Percentiles rank a stretch among this genome's conserved stretches.
phyloP scores from a whole-genome alignment of 176 grass and related monocot genomes.

The Urochloa ruziziensis region DNA sequence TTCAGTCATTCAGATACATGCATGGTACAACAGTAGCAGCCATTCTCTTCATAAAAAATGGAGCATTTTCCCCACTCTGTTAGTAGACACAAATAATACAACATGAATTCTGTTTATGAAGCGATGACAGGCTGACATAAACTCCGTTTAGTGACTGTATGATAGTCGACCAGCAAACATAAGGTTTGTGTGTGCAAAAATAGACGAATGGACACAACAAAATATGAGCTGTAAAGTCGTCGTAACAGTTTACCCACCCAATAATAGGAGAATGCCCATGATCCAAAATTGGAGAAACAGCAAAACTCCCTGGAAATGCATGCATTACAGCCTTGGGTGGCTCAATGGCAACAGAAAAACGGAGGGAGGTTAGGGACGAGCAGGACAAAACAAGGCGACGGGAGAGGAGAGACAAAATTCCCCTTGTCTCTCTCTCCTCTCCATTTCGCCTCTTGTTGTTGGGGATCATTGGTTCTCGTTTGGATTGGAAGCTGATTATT shows the following conservation, averaged over 20 bases:
- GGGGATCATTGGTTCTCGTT: background rate
- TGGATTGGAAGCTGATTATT: background rate
- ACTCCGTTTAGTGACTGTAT: background rate
- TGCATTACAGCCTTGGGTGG: conserved; percentile 14
- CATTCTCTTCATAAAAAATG: background rate
- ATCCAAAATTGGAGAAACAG: conserved; percentile 33
- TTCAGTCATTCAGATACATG: background rate
- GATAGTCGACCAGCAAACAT: background rate
- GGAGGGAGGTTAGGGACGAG: conserved; percentile 14
- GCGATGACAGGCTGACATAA: background rate
- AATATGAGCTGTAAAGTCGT: background rate
- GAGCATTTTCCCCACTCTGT: background rate
- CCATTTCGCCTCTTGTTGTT: background rate
- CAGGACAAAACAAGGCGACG: conserved; percentile 48
- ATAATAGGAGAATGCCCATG: conserved; percentile 16
- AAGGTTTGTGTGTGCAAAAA: background rate
- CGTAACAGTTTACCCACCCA: conserved; percentile 16
- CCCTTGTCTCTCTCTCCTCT: conserved; percentile 32
- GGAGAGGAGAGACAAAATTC: conserved; percentile 36
- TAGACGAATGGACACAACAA: background rate
- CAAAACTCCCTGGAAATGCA: background rate
- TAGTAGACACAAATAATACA: background rate
- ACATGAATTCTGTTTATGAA: background rate
- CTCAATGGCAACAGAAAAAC: conserved; percentile 13
- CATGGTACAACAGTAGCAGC: background rate